Evolutionary conservation across 228 moss, liverwort and hornwort species (phyloP), one percentile per base, ranked within the genome.

Genomic region (Sphagnum fallax): DNA sequence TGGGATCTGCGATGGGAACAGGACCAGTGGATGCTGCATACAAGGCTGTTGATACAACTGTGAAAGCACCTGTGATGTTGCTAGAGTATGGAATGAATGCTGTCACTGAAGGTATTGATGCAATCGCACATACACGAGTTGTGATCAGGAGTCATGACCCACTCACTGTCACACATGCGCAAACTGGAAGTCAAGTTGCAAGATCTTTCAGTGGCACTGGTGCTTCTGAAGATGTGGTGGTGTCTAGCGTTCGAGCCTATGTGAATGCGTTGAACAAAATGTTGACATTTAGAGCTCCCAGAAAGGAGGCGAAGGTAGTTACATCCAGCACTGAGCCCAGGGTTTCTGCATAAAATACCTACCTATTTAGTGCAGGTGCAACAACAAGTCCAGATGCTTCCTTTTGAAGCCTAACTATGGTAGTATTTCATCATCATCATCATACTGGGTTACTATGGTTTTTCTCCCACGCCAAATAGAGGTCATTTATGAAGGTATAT

Each of bases 21-120:
- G 94, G 98, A 51, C 98, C 98, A 53, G 74, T 98, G 5, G 98
- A 98, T 76, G 98, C 98, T 60, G 81, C 94, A 4, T 98, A 94
- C 89, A 98, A 94, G 86, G 92, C 94, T 70, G 92, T 94, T 73
- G 98, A 98, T 78, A 82, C 74, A 49, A 84, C 90, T 59, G 98
- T 94, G 72, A 68, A 92, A 77, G 80, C 87, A 47, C 92, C 89
- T 0, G 94, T 94, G 11, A 88, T 79, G 65, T 83, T 98, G 10
- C 68, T 92, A 63, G 98, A 98, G 71, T 98, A 98, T 49, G 61
- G 84, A 4, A 78, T 98, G 85, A 98, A 79, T 71, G 87, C 82
- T 58, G 92, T 98, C 48, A 93, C 98, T 0, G 92, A 88, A 78
- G 98, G 94, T 70, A 90, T 94, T 47, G 89, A 94, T 78, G 98